Evolutionary conservation across 2,329 filamentous ascomycete species (phyloP), one percentile per base, ranked within the genome.

Genomic region (Fusarium subglutinans): DNA sequence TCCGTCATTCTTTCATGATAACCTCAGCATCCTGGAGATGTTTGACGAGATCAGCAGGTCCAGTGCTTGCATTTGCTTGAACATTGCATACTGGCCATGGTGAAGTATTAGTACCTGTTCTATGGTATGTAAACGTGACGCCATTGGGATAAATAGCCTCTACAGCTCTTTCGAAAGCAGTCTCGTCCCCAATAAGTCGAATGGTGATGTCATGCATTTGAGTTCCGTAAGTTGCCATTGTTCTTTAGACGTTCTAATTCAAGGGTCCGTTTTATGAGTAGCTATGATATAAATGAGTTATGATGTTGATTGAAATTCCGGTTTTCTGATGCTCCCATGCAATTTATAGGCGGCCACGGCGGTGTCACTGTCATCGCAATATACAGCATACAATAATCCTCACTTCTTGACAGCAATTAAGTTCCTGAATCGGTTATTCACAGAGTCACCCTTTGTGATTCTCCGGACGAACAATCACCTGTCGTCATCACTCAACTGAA

Each of bases 371-470:
- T 3, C n/a, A 26, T 26, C 18, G 6, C 11, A 22, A 6, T 33
- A 33, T 15, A 10, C 26, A 48, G 3, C 2, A 5, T 8, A 17
- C 5, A 50, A 18, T 30, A 8, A 50, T 4, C 20, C 5, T n/a
- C 28, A 30, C 11, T n/a, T 28, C 8, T 33, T 11, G 8, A 50
- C 8, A 18, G 11, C 8, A 1, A 18, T 5, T 5, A 18, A 4
- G 10, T 7, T 13, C 3, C 0, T n/a, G 3, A 5, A 33, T 4
- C 47, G 5, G 22, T 2, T 13, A 18, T 33, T 5, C 1, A n/a
- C 3, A 10, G 28, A 15, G 2, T n/a, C 8, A 13, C 0, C 15
- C 0, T 13, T 9, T 3, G 3, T 10, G 9, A 5, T 30, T 10
- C 0, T 13, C 10, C 5, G 3, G 3, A n/a, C 15, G 33, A 13